A percentile compares a stretch with the other conserved stretches of the same genome.
Evolutionary conservation across 164 flowering plant species (phyloP).

Genomic region (Malania oleifera): DNA sequence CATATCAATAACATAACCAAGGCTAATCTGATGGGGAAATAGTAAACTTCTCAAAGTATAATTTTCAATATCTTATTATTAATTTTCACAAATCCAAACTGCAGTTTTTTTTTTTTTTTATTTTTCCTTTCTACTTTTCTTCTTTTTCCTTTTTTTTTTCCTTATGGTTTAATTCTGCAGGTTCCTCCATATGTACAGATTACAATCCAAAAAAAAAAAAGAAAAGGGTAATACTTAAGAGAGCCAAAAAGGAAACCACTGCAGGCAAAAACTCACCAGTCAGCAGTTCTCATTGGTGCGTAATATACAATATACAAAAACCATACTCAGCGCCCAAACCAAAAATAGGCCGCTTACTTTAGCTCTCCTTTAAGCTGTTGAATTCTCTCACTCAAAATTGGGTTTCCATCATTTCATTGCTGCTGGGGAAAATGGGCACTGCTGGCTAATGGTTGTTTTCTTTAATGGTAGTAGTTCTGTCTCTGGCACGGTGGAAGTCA

Average conservation of each 20-base stretch:
- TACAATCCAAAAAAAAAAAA: constrained; percentile 7
- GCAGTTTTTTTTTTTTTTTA: neutral
- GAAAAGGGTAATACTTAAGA: neutral
- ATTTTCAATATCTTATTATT: too few relatives aligned
- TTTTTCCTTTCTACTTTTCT: neutral
- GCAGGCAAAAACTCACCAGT: constrained; percentile 3
- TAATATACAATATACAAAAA: constrained; percentile 17
- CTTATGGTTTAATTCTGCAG: too few relatives aligned
- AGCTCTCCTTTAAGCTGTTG: neutral
- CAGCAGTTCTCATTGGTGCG: constrained; percentile 15
- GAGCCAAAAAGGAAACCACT: constrained; percentile 8
- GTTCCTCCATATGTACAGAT: constrained; percentile 26
- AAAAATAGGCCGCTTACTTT: constrained; percentile 9
- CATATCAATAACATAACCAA: too few relatives aligned
- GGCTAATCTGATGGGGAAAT: too few relatives aligned
- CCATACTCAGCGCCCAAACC: constrained; percentile 1
- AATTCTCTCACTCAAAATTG: constrained; percentile 19
- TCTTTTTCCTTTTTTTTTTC: neutral
- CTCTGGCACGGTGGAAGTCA: constrained; percentile 70
- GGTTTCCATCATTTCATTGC: neutral
- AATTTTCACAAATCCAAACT: too few relatives aligned
- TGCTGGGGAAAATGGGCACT: neutral
- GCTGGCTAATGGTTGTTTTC: constrained; percentile 21
- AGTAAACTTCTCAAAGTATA: too few relatives aligned
- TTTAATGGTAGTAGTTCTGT: constrained; percentile 17